Evolutionary conservation across 306 rosid species (phyloP), one percentile per base, ranked within the genome.

Genomic region (Vicia villosa): DNA sequence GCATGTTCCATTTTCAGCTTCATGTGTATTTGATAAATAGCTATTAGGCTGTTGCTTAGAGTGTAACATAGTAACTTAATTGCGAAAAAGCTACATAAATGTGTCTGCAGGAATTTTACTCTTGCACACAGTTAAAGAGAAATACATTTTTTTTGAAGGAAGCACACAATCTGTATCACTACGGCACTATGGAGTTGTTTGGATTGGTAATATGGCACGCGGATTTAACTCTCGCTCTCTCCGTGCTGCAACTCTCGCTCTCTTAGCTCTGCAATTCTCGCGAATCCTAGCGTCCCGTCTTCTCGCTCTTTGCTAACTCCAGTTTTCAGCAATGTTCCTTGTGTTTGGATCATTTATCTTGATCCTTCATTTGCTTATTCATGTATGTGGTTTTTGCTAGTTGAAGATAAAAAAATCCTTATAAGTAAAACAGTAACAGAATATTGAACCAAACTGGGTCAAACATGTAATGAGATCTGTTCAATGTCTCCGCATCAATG

Each of bases 1-100:
- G 32, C 17, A 37, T 19, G 67, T 61, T 37, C 13, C 28, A 9
- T 36, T 61, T 61, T 61, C 28, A 37, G 32, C 14, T 19, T 37
- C 47, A 38, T 17, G 49, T 37, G 49, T 37, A 38, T 22, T 38
- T 17, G 36, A 34, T 61, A 49, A 10, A 37, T 19, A 37, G 37
- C 41, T 60, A 15, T 58, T 58, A 14, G 63, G 7, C 6, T 58
- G 63, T n/a, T n/a, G 63, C 63, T 8, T 58, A 30, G 15, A 58
- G 21, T 3, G 19, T 58, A 15, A n/a, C 63, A 57, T 14, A 14
- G 21, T 50, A 28, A 28, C 9, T 32, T 32, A 59, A 59, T 59
- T 59, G 65, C 16, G 9, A 32, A 42, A 34, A 59, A 59, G 43
- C 14, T 59, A 15, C 26, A 15, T 32, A 28, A 28, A 13, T 57